phyloP scores from a whole-genome alignment of 768 basidiomycete genomes.

The Lactarius hengduanensis region DNA sequence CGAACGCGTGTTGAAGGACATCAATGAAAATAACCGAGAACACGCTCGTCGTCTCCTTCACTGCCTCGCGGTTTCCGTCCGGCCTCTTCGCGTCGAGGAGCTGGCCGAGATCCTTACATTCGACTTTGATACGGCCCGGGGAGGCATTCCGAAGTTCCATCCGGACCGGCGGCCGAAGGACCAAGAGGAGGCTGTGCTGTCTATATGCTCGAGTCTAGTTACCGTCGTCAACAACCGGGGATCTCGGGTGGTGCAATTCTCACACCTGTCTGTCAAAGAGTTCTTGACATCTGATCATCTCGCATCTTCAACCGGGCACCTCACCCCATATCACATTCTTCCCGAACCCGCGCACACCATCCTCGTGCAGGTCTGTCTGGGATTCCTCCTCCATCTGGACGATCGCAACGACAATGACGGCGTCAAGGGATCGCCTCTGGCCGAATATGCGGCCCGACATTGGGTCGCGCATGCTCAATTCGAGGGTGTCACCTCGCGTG shows the following conservation, averaged over 20 bases:
- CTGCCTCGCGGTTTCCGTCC: slow-evolving; percentile 5
- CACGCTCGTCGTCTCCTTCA: slow-evolving; percentile 17
- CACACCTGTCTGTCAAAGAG: slow-evolving; percentile 17
- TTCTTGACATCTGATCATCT: slow-evolving; percentile 10
- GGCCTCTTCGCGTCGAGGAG: neutral
- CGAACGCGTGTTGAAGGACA: slow-evolving; percentile 1
- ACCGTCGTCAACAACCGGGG: neutral
- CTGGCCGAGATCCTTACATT: slow-evolving; percentile 17
- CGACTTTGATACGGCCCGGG: slow-evolving; percentile 5
- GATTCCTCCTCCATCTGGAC: neutral
- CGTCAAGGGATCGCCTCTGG: neutral
- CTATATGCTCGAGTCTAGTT: slow-evolving; percentile 13
- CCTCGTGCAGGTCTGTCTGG: neutral
- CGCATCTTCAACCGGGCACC: neutral
- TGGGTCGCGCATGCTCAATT: neutral
- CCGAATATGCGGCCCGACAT: neutral
- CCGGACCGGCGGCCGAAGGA: slow-evolving; percentile 5
- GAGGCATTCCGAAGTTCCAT: slow-evolving; percentile 3
- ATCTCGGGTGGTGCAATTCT: slow-evolving; percentile 16
- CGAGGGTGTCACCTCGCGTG: neutral
- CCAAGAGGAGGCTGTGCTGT: slow-evolving; percentile 2
- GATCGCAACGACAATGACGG: neutral
- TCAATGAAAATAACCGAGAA: neutral
- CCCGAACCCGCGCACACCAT: neutral
- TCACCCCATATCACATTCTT: neutral